Evolutionary conservation across 2,329 filamentous ascomycete genomes (phyloP).

Genomic region (Alternaria gaisen): DNA sequence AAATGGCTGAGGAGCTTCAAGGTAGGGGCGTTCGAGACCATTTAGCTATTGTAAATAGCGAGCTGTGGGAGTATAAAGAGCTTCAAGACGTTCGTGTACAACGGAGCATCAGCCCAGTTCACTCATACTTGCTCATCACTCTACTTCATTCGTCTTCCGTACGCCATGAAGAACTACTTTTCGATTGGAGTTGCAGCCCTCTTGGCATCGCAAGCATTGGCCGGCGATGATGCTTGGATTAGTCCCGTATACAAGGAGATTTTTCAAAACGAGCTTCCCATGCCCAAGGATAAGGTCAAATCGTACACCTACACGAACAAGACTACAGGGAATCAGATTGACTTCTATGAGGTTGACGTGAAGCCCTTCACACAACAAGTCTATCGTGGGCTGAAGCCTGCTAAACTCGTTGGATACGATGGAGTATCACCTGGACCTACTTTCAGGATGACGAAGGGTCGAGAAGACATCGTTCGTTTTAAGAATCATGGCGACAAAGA

Average conservation of each 20-base stretch:
- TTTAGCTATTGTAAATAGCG: background rate
- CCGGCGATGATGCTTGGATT: conserved; percentile 35
- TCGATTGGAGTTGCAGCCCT: conserved; percentile 22
- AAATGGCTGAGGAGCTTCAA: conserved; percentile 4
- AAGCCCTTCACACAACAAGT: conserved; percentile 55
- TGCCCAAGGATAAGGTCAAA: conserved; percentile 55
- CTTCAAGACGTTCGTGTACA: conserved; percentile 2
- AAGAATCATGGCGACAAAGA: conserved; percentile 60
- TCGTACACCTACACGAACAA: conserved; percentile 45
- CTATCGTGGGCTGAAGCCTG: conserved; percentile 54
- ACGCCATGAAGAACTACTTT: conserved; percentile 26
- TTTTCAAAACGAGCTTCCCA: conserved; percentile 54
- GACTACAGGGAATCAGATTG: conserved; percentile 52
- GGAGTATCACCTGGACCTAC: conserved; percentile 66
- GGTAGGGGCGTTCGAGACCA: background rate
- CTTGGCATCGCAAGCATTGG: conserved; percentile 25
- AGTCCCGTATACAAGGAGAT: conserved; percentile 50
- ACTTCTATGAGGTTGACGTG: conserved; percentile 60
- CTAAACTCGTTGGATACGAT: conserved; percentile 62
- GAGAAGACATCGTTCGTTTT: conserved; percentile 64
- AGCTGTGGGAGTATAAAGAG: conserved; percentile 17
- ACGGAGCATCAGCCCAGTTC: conserved; percentile 12
- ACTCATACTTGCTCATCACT: conserved; percentile 14
- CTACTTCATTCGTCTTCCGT: background rate
- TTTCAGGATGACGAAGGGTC: conserved; percentile 59